Conservation (phyloP, 2,329 filamentous ascomycete genomes). For the Cladosporium sp. region DNA sequence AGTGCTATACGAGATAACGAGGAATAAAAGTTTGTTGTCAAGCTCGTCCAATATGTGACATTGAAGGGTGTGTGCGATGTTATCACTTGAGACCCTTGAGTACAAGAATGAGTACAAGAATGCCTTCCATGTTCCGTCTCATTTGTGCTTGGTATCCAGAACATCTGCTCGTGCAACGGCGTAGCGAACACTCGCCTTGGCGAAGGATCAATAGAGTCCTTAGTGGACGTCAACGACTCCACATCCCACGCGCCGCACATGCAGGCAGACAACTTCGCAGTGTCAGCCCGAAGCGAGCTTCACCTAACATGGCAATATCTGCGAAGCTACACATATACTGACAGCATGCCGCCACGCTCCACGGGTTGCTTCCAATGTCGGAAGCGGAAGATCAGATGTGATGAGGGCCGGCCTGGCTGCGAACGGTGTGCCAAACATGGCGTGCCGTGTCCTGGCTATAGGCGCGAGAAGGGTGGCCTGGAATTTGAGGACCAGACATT, state of each 20-base stretch:
- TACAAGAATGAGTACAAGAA: no score
- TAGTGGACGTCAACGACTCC: conserved; percentile 6
- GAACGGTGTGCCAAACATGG: conserved; percentile 17
- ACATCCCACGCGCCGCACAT: background rate
- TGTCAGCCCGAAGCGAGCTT: background rate
- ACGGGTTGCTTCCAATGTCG: conserved; percentile 19
- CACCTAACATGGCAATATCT: background rate
- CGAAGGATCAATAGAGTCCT: conserved; percentile 11
- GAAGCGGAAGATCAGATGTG: conserved; percentile 16
- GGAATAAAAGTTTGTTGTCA: no score
- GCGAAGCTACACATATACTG: background rate
- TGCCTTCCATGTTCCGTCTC: no score
- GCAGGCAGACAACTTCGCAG: background rate
- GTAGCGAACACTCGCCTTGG: background rate
- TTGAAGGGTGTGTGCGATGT: no score
- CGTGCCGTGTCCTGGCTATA: conserved; percentile 16
- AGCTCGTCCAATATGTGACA: no score
- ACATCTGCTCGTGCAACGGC: no score
- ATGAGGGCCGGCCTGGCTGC: conserved; percentile 15
- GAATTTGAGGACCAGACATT: conserved; percentile 17
- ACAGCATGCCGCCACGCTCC: conserved; percentile 28
- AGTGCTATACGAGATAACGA: no score
- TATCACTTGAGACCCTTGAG: no score
- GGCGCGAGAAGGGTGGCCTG: conserved; percentile 13
- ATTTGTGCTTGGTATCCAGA: no score